Evolutionary conservation across 257 asterid genomes (phyloP).

Genomic region (Nicotiana paniculata): DNA sequence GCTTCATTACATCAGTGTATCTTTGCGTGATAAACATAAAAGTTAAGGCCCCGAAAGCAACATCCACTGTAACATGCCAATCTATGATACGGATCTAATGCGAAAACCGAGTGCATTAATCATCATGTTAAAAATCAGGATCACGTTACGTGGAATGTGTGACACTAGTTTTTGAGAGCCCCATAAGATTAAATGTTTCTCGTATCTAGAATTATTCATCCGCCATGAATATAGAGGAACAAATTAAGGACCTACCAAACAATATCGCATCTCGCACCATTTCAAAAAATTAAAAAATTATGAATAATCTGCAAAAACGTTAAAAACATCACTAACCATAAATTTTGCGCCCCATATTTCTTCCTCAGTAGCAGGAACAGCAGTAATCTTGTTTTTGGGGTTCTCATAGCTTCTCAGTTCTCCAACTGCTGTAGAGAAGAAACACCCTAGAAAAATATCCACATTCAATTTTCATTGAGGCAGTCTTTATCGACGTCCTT

Average conservation of each 20-base stretch:
- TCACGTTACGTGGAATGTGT: not conserved
- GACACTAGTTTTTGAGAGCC: not conserved
- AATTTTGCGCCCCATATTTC: constrained; percentile 96
- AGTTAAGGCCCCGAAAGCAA: not conserved
- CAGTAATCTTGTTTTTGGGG: constrained; percentile 87
- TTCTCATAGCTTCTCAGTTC: constrained; percentile 83
- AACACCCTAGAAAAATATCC: constrained; percentile 56
- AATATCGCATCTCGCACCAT: not conserved
- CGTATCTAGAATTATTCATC: not conserved
- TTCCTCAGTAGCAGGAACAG: constrained; percentile 83
- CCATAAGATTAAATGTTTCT: not conserved
- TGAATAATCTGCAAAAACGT: not conserved
- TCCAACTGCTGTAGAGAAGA: constrained; percentile 75
- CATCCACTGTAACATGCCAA: not conserved
- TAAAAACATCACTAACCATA: constrained; percentile 48
- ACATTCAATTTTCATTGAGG: not conserved
- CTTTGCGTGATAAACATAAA: not conserved
- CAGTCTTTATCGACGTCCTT: not conserved
- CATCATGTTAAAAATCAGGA: not conserved
- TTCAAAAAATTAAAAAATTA: not conserved
- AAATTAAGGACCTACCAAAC: not conserved
- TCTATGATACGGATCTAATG: not conserved
- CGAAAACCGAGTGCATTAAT: not conserved
- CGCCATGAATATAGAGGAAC: not conserved
- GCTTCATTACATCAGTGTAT: not conserved